Evolutionary conservation across 129 eudicot genomes (phyloP).

Genomic region (Helichrysum umbraculigerum): DNA sequence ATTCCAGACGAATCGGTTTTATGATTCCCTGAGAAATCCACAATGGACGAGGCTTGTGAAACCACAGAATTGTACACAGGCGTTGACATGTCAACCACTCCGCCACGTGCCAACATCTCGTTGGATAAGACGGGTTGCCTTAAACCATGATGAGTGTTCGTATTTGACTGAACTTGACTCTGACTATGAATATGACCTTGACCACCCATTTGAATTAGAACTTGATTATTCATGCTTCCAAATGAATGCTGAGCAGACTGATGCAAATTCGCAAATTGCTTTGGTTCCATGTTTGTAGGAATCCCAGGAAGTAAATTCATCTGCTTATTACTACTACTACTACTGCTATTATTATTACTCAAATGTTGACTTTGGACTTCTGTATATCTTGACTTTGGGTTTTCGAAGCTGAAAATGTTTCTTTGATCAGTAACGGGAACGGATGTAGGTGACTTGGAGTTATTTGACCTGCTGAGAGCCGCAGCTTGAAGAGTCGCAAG

Average conservation of each 20-base stretch:
- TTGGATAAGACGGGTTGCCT: conserved; percentile 49
- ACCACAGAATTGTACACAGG: conserved; percentile 45
- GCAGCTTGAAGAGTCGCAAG: conserved; percentile 86
- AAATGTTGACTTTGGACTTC: conserved; percentile 63
- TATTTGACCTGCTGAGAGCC: conserved; percentile 50
- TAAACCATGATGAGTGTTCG: conserved; percentile 35
- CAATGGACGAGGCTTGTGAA: conserved; percentile 55
- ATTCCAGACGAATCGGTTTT: conserved; percentile 43
- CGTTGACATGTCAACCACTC: conserved; percentile 32
- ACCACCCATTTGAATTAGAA: conserved; percentile 55
- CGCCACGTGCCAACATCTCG: conserved; percentile 41
- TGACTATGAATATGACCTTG: conserved; percentile 38
- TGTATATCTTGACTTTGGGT: conserved; percentile 53
- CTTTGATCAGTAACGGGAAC: conserved; percentile 70
- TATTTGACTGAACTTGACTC: conserved; percentile 18
- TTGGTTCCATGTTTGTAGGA: conserved; percentile 87
- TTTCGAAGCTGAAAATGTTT: conserved; percentile 81
- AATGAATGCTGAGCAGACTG: conserved; percentile 51
- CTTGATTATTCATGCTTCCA: conserved; percentile 35
- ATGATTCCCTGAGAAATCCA: conserved; percentile 63
- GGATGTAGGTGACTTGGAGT: conserved; percentile 53
- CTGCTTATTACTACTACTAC: conserved; percentile 42
- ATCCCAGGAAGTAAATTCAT: conserved; percentile 83
- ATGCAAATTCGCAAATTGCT: conserved; percentile 70
- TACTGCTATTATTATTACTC: conserved; percentile 34